phyloP scores from a whole-genome alignment of 371 early-diverging fungal species.

The Syncephalastrum contaminatum region DNA sequence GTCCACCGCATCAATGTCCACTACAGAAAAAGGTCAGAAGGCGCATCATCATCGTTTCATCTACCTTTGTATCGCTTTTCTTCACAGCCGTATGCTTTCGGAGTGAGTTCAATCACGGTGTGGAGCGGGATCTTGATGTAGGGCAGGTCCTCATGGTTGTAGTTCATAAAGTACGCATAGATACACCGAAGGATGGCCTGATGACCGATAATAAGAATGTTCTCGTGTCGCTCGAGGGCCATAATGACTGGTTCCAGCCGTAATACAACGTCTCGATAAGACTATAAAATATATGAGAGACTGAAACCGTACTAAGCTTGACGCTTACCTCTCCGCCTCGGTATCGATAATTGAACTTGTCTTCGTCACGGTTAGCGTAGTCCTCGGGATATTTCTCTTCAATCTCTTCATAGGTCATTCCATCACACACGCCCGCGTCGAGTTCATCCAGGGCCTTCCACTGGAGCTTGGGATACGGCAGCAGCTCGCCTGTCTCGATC shows the following conservation, averaged over 20 bases:
- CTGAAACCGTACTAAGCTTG: not conserved
- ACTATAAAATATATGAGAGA: constrained; percentile 24
- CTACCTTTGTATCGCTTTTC: constrained; percentile 78
- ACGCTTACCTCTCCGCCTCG: constrained; percentile 85
- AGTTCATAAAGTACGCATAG: constrained; percentile 92
- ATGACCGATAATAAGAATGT: constrained; percentile 94
- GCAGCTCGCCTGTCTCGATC: constrained; percentile 78
- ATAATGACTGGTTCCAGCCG: constrained; percentile 82
- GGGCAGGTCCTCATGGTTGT: constrained; percentile 89
- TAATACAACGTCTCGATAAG: constrained; percentile 74
- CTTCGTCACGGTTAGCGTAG: constrained; percentile 87
- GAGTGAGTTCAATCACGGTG: constrained; percentile 92
- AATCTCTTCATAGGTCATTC: constrained; percentile 97
- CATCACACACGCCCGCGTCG: constrained; percentile 97
- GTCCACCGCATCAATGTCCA: constrained; percentile 85
- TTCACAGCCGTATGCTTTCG: constrained; percentile 93
- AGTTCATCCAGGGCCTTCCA: constrained; percentile 98
- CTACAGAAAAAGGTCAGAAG: constrained; percentile 16
- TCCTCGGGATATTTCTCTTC: constrained; percentile 84
- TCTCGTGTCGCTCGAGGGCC: constrained; percentile 95
- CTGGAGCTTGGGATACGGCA: constrained; percentile 85
- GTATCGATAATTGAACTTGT: constrained; percentile 94
- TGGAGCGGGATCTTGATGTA: constrained; percentile 97
- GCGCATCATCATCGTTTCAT: not conserved
- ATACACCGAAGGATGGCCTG: constrained; percentile 94